Evolutionary conservation across 768 basidiomycete species (phyloP).

Genomic region (Lactarius akahatsu): DNA sequence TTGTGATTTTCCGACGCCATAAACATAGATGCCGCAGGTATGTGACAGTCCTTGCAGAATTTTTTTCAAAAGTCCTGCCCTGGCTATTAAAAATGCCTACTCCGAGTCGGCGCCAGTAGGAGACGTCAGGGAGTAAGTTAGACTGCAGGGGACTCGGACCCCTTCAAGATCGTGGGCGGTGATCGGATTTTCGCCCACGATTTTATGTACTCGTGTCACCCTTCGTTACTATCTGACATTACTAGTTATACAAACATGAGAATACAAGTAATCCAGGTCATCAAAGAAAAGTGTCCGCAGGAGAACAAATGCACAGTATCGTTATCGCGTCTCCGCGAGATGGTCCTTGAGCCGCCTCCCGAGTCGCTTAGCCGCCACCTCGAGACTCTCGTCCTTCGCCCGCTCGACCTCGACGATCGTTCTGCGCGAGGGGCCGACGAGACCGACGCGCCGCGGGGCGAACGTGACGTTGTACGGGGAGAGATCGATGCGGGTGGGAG

Average conservation of each 20-base stretch:
- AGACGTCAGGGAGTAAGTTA: no score
- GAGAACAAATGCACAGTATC: neutral
- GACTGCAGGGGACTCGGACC: no score
- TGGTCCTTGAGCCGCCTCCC: conserved; percentile 20
- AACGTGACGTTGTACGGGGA: conserved; percentile 12
- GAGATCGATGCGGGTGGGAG: conserved; percentile 39
- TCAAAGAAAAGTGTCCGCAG: neutral
- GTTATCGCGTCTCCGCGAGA: conserved; percentile 7
- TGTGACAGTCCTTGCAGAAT: no score
- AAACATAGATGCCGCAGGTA: no score
- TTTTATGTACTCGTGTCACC: neutral
- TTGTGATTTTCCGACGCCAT: no score
- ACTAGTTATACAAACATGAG: neutral
- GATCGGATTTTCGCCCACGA: neutral
- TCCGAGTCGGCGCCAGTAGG: no score
- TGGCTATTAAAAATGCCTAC: no score
- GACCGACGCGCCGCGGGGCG: conserved; percentile 14
- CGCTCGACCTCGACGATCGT: conserved; percentile 29
- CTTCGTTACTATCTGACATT: neutral
- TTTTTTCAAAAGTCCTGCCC: no score
- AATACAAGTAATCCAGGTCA: neutral
- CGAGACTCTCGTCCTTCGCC: conserved; percentile 29
- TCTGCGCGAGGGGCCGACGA: conserved; percentile 25
- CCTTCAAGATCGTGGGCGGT: no score
- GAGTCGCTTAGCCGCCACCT: conserved; percentile 30